These are phyloP conservation scores for Pseudognaphalium luteoalbum DNA, from an alignment of 129 eudicot species.

Conservation along the genomic window DNA sequence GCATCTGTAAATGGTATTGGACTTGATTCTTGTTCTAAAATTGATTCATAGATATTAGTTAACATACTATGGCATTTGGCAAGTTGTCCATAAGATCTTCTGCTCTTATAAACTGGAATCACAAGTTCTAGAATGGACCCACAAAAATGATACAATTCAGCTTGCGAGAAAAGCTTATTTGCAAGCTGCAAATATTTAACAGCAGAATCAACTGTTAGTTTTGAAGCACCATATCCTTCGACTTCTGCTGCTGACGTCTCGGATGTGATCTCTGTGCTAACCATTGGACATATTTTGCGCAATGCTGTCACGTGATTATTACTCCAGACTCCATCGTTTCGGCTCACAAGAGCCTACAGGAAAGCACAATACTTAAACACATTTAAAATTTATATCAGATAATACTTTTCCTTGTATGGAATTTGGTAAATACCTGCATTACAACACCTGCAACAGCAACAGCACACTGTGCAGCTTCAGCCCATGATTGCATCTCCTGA, in stretches of 20 bases:
- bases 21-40: constrained; percentile 95
- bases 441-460: constrained; percentile 99
- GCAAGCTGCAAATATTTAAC: constrained; percentile 96
- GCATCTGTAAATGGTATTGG: constrained; percentile 97
- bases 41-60: constrained; percentile 92
- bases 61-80: constrained; percentile 96
- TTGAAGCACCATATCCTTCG: constrained; percentile 98
- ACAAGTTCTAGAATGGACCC: constrained; percentile 91
- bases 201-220: constrained; percentile 97
- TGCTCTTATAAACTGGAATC: constrained; percentile 87
- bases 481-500: constrained; percentile 99
- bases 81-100: constrained; percentile 85
- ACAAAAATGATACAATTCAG: constrained; percentile 88
- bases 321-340: constrained; percentile 98
- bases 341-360: constrained; percentile 83
- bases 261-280: constrained; percentile 76
- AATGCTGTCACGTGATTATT: constrained; percentile 72
- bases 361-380: not conserved
- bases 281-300: constrained; percentile 97
- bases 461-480: constrained; percentile 99
- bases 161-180: constrained; percentile 97
- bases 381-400: not conserved
- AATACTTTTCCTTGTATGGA: not conserved
- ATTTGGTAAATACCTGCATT: constrained; percentile 69
- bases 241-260: constrained; percentile 99